Evolutionary conservation across 2,329 filamentous ascomycete genomes (phyloP).

Genomic region (Pleomassaria siparia): DNA sequence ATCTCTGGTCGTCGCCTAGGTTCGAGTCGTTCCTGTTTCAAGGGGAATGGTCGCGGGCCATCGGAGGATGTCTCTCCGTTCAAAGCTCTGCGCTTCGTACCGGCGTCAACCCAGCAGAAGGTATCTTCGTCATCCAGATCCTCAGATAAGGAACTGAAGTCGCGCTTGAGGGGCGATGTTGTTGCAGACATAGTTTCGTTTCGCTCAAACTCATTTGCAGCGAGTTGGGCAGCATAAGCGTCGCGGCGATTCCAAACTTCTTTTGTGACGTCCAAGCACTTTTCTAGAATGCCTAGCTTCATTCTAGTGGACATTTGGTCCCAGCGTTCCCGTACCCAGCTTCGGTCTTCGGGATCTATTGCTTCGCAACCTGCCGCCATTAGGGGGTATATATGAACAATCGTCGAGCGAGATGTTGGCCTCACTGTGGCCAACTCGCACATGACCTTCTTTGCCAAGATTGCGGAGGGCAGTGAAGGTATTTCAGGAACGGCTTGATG

Average conservation of each 20-base stretch:
- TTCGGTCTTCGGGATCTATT: slow-evolving; percentile 59
- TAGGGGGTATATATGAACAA: slow-evolving; percentile 71
- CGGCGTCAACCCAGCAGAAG: slow-evolving; percentile 24
- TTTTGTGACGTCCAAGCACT: slow-evolving; percentile 63
- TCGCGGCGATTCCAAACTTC: slow-evolving; percentile 70
- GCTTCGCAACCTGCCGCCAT: slow-evolving; percentile 68
- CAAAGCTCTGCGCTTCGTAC: slow-evolving; percentile 25
- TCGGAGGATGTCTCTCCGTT: slow-evolving; percentile 14
- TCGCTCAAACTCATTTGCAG: slow-evolving; percentile 7
- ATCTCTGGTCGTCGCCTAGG: slow-evolving; percentile 12
- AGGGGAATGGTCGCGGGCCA: slow-evolving; percentile 12
- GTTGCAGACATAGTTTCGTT: slow-evolving; percentile 12
- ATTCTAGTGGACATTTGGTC: slow-evolving; percentile 60
- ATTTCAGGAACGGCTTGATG: slow-evolving; percentile 70
- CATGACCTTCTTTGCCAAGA: slow-evolving; percentile 64
- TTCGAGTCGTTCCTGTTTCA: slow-evolving; percentile 34
- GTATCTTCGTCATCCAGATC: slow-evolving; percentile 19
- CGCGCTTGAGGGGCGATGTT: slow-evolving; percentile 22
- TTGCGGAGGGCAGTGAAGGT: slow-evolving; percentile 58
- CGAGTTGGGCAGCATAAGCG: slow-evolving; percentile 45
- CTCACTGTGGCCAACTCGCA: slow-evolving; percentile 65
- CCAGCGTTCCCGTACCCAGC: slow-evolving; percentile 68
- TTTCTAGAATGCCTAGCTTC: slow-evolving; percentile 68
- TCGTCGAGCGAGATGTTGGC: slow-evolving; percentile 61
- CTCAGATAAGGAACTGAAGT: slow-evolving; percentile 21